phyloP scores from a whole-genome alignment of 2,329 filamentous ascomycete genomes.

The Gliomastix tumulicola region DNA sequence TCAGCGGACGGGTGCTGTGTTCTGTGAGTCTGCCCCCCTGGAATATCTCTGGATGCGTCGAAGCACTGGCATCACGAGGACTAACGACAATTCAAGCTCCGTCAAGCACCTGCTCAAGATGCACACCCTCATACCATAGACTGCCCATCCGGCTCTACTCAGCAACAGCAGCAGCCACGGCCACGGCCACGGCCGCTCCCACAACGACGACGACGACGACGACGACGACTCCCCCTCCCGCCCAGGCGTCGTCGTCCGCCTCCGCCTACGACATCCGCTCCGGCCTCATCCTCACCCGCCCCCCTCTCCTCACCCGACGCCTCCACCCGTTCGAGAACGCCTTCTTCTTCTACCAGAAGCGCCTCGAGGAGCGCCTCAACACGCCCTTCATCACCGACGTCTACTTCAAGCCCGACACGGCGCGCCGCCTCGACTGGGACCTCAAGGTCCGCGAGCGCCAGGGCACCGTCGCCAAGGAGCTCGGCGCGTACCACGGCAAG shows the following conservation, averaged over 20 bases:
- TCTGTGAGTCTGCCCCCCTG: no score
- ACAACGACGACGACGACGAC: constrained; percentile 38
- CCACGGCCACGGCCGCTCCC: constrained; percentile 10
- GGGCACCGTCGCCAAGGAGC: constrained; percentile 71
- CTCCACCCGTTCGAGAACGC: constrained; percentile 85
- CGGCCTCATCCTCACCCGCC: constrained; percentile 78
- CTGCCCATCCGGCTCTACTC: constrained; percentile 23
- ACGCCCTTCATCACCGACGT: constrained; percentile 85
- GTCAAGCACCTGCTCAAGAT: constrained; percentile 27
- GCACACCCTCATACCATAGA: constrained; percentile 21
- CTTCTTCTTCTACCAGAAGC: constrained; percentile 95
- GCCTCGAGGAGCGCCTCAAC: constrained; percentile 85
- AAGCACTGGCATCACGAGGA: no score
- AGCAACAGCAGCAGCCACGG: constrained; percentile 10
- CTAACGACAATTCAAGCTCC: no score
- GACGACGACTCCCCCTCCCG: constrained; percentile 79
- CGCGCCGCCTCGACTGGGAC: constrained; percentile 82
- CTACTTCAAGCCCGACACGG: constrained; percentile 90
- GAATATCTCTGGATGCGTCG: no score
- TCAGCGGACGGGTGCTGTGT: no score
- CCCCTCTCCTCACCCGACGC: constrained; percentile 78
- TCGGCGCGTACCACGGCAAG: constrained; percentile 74
- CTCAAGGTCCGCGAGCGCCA: constrained; percentile 70
- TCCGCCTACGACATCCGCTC: constrained; percentile 50
- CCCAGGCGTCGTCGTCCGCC: constrained; percentile 77